Evolutionary conservation across 306 rosid species (phyloP), one percentile per base, ranked within the genome.

Genomic region (Casuarina equisetifolia): DNA sequence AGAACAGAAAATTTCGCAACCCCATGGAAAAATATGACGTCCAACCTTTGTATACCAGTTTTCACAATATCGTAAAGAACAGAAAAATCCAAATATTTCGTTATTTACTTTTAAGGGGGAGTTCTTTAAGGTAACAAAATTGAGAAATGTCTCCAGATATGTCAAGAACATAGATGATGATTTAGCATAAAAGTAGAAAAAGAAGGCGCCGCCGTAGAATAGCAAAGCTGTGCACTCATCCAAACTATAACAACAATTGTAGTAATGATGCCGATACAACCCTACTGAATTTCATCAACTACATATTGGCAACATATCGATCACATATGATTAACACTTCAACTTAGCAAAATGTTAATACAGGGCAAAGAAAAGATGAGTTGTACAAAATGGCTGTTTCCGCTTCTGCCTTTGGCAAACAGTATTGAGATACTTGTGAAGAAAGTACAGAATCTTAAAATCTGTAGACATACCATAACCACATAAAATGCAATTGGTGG

Each of bases 271-370:
- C 52, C 19, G 19, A 53, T 53, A 51, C 11, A 32, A 43, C 20
- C 25, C 36, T 12, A 70, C 35, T 39, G 54, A 19, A 25, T 12
- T 50, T 73, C 42, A 53, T 53, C 32, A 4, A 80, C 49, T 32
- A 73, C 25, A 36, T 80, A 9, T 74, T 74, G 79, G 62, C 25
- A 74, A 48, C 58, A 35, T 10, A 58, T 9, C 9, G 25, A 58
- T 58, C 16, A 58, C 20, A 9, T 10, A 58, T 58, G 39, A 73
- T 50, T 6, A 61, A 13, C 64, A 69, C 58, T 53, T 4, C 11
- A 74, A 1, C 49, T 43, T 46, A 74, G 46, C 4, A 8, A 49
- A 38, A 67, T 42, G 35, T 50, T 57, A 49, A 58, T 38, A 75
- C 39, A 73, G 43, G 69, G n/a, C 53, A 73, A 64, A 45, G 61